Conservation (phyloP, 305 asterid species). For the Solanum aculeatissimum region DNA sequence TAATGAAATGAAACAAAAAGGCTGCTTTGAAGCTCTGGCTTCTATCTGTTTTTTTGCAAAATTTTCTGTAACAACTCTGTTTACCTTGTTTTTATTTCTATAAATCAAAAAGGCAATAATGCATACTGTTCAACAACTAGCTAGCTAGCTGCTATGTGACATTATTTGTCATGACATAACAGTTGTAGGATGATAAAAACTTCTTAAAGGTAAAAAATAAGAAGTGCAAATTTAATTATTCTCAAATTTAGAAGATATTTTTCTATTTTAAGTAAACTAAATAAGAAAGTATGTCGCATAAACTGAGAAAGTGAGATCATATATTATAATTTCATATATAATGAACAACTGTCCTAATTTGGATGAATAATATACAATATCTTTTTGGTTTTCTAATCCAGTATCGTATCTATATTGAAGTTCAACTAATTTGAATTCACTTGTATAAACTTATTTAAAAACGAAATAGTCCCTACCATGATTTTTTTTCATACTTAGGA, state of each 20-base stretch:
- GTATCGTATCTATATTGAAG: background rate
- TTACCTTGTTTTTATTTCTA: background rate
- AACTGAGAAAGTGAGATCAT: background rate
- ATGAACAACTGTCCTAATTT: background rate
- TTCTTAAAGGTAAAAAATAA: background rate
- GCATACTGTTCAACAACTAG: background rate
- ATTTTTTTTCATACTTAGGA: background rate
- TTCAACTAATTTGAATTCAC: too few relatives aligned
- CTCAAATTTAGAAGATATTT: background rate
- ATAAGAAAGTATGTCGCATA: background rate
- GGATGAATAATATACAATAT: background rate
- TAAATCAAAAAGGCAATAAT: background rate
- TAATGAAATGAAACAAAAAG: background rate
- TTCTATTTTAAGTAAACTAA: background rate
- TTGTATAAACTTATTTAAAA: background rate
- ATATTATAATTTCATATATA: background rate
- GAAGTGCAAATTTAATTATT: background rate
- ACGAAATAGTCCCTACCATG: background rate
- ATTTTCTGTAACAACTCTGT: background rate
- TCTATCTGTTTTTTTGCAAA: background rate
- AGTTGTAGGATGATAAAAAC: background rate
- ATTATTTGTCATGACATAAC: background rate
- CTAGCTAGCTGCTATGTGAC: background rate
- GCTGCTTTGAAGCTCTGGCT: background rate
- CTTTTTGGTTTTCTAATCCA: background rate